Percentiles rank a stretch among this genome's conserved stretches.
Conservation (phyloP, 495 filamentous ascomycete genomes). For the Daldinia grandis region DNA sequence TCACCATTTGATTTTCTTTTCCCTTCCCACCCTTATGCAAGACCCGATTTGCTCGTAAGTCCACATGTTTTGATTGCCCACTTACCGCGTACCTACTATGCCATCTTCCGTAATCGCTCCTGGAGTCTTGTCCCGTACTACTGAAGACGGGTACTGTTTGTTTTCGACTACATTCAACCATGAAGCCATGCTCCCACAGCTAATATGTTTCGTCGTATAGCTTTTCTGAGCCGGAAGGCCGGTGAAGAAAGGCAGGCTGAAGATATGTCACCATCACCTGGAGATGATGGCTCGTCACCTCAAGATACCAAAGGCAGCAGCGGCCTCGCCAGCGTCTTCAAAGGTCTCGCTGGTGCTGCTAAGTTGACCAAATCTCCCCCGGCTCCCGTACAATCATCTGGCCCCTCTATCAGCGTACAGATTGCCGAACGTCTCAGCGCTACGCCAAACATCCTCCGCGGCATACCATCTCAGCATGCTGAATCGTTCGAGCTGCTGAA, state of each 20-base stretch:
- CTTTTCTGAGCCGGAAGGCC: constrained; percentile 54
- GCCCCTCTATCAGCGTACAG: constrained; percentile 41
- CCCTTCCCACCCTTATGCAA: constrained; percentile 43
- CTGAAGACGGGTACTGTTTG: constrained; percentile 3
- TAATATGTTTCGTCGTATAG: constrained; percentile 59
- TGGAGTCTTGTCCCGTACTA: constrained; percentile 6
- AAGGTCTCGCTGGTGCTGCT: constrained; percentile 57
- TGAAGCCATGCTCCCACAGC: constrained; percentile 29
- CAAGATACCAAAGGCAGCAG: constrained; percentile 56
- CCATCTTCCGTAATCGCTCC: constrained; percentile 30
- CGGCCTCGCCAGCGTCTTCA: constrained; percentile 65
- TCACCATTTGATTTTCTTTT: constrained; percentile 15
- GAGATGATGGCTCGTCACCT: constrained; percentile 60
- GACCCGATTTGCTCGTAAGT: constrained; percentile 43
- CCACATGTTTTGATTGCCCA: constrained; percentile 30
- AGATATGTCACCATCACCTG: constrained; percentile 65
- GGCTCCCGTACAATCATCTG: constrained; percentile 45
- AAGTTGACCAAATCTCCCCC: constrained; percentile 56
- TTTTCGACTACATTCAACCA: neutral
- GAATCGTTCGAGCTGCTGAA: constrained; percentile 55
- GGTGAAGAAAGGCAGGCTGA: constrained; percentile 46
- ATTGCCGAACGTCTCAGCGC: constrained; percentile 48
- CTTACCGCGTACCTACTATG: constrained; percentile 20
- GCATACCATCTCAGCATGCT: constrained; percentile 53
- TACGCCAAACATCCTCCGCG: constrained; percentile 40